phyloP scores from a whole-genome alignment of 441 rosid species.

The Bocquillonia castaneifolia region DNA sequence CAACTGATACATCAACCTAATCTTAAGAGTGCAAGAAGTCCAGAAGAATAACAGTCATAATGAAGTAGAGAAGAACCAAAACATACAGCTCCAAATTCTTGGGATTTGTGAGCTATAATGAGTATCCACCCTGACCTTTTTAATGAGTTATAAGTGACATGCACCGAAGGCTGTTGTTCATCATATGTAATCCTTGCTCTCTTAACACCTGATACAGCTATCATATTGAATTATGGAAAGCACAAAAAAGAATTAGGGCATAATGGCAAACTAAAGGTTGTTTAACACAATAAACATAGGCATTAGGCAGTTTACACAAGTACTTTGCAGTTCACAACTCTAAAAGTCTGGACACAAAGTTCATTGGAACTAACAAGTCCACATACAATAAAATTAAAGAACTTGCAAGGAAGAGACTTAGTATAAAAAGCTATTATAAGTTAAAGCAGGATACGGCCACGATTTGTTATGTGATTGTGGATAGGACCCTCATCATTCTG shows the following conservation, averaged over 20 bases:
- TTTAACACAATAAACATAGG: not conserved
- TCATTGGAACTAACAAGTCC: conserved; percentile 1
- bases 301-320: conserved; percentile 2
- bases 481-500: conserved; percentile 32
- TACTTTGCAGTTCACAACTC: conserved; percentile 6
- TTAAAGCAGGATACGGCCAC: conserved; percentile 52
- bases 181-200: conserved; percentile 49
- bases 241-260: conserved; percentile 23
- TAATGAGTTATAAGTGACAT: conserved; percentile 56
- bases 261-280: conserved; percentile 5
- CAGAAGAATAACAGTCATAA: conserved; percentile 8
- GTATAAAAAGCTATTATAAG: conserved; percentile 8
- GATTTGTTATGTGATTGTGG: conserved; percentile 34
- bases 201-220: conserved; percentile 59
- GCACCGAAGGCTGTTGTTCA: conserved; percentile 64
- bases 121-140: conserved; percentile 59
- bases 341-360: conserved; percentile 14
- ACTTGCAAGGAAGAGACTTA: conserved; percentile 16
- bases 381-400: conserved; percentile 4
- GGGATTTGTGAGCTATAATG: conserved; percentile 18
- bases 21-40: not conserved
- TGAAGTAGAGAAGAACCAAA: conserved; percentile 9
- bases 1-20: conserved; percentile 18
- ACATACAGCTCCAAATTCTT: conserved; percentile 17
- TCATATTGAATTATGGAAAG: conserved; percentile 49